These are phyloP conservation scores for Sarocladium strictum DNA, from an alignment of 2,329 filamentous ascomycete genomes.

Conservation along the genomic window DNA sequence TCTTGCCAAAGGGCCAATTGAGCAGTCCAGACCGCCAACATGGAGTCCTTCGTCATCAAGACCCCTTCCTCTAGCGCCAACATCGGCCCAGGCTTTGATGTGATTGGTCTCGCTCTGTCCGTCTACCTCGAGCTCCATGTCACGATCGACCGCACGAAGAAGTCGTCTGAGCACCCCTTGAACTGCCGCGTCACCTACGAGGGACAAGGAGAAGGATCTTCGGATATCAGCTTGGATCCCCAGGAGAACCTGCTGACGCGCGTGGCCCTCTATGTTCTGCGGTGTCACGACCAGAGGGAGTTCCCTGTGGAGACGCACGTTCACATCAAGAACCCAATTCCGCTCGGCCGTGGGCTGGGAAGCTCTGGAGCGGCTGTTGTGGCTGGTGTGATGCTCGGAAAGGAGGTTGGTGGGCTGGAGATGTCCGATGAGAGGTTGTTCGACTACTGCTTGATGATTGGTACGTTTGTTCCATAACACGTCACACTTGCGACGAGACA, in stretches of 20 bases:
- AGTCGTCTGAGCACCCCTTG: slow-evolving; percentile 53
- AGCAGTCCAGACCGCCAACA: slow-evolving; percentile 17
- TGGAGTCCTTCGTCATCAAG: slow-evolving; percentile 64
- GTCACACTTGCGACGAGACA: slow-evolving; percentile 7
- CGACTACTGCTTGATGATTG: slow-evolving; percentile 97
- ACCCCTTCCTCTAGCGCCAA: slow-evolving; percentile 95
- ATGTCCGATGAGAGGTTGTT: slow-evolving; percentile 77
- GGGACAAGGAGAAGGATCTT: slow-evolving; percentile 64
- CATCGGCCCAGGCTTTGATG: slow-evolving; percentile 96
- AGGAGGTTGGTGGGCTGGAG: slow-evolving; percentile 75
- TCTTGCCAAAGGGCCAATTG: background rate
- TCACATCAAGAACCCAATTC: slow-evolving; percentile 93
- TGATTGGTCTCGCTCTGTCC: slow-evolving; percentile 90
- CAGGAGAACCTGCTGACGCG: slow-evolving; percentile 89
- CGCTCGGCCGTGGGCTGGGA: slow-evolving; percentile 85
- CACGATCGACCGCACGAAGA: slow-evolving; percentile 58
- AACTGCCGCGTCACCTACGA: slow-evolving; percentile 93
- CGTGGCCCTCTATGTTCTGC: slow-evolving; percentile 87
- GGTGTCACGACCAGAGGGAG: slow-evolving; percentile 79
- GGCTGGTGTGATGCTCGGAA: slow-evolving; percentile 41
- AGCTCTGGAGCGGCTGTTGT: slow-evolving; percentile 54
- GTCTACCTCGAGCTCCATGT: slow-evolving; percentile 89
- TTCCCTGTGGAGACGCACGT: slow-evolving; percentile 87
- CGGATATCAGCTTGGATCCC: slow-evolving; percentile 75
- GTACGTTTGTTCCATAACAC: slow-evolving; percentile 33